These are phyloP conservation scores for Catharanthus roseus DNA, from an alignment of 257 asterid genomes.

Conservation along the genomic window DNA sequence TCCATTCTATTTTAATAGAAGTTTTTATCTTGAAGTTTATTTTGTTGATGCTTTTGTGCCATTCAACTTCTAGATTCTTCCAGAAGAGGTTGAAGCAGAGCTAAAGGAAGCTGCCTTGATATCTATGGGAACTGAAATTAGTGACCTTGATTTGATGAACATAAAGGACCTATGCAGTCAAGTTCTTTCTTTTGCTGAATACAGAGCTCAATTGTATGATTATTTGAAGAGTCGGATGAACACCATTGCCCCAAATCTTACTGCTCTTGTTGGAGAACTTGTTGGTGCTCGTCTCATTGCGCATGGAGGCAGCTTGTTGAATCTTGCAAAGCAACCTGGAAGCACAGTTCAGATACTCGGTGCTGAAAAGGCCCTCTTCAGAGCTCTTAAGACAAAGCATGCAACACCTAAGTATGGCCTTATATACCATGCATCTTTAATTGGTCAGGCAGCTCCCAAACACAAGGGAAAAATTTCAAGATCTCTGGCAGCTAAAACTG, in stretches of 20 bases:
- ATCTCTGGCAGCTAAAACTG: slow-evolving; percentile 78
- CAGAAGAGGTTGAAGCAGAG: slow-evolving; percentile 73
- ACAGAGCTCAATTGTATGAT: slow-evolving; percentile 76
- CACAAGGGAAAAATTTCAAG: slow-evolving; percentile 85
- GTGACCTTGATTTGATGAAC: slow-evolving; percentile 56
- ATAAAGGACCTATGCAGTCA: slow-evolving; percentile 77
- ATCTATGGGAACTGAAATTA: slow-evolving; percentile 67
- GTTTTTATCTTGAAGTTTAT: neutral
- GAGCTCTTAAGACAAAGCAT: slow-evolving; percentile 83
- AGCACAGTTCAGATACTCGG: slow-evolving; percentile 93
- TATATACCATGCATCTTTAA: slow-evolving; percentile 81
- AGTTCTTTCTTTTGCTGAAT: slow-evolving; percentile 72
- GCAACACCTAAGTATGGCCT: slow-evolving; percentile 90
- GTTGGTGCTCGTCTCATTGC: slow-evolving; percentile 92
- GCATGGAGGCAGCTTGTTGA: slow-evolving; percentile 84
- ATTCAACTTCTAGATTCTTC: slow-evolving; percentile 38
- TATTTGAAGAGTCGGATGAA: slow-evolving; percentile 82
- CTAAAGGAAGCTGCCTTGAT: slow-evolving; percentile 71
- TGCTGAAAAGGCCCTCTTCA: slow-evolving; percentile 85
- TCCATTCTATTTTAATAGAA: neutral
- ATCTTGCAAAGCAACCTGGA: slow-evolving; percentile 53
- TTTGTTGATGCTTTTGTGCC: neutral
- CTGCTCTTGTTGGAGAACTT: slow-evolving; percentile 87
- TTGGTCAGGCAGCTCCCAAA: slow-evolving; percentile 91
- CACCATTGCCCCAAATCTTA: slow-evolving; percentile 89